A percentile compares a stretch with the other conserved stretches of the same genome.
phyloP scores from a whole-genome alignment of 2,329 filamentous ascomycete species.

The Penicillium sp. region DNA sequence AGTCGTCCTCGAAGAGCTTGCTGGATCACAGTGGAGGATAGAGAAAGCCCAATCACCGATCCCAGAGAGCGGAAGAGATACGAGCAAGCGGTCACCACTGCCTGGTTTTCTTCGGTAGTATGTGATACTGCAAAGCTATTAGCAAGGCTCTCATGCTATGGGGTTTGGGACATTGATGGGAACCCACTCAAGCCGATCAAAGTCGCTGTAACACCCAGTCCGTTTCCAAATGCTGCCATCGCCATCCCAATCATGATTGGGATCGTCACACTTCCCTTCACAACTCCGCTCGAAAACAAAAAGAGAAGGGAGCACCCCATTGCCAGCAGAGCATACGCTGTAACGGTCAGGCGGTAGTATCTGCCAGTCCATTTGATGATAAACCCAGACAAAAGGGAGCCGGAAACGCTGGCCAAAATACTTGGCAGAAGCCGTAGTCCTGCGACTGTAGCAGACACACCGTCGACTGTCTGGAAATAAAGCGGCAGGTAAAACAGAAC shows the following conservation, averaged over 20 bases:
- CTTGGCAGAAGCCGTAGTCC: slow-evolving; percentile 66
- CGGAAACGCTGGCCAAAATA: slow-evolving; percentile 60
- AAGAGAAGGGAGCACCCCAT: slow-evolving; percentile 57
- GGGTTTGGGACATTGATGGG: too few species aligned
- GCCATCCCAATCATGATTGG: slow-evolving; percentile 59
- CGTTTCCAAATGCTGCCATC: slow-evolving; percentile 54
- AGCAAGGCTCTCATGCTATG: too few species aligned
- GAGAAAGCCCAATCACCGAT: slow-evolving; percentile 63
- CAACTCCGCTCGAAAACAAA: slow-evolving; percentile 55
- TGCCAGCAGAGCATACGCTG: slow-evolving; percentile 54
- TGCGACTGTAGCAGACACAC: slow-evolving; percentile 60
- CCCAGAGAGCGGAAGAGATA: slow-evolving; percentile 77
- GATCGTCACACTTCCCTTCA: slow-evolving; percentile 48
- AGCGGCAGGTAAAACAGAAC: slow-evolving; percentile 71
- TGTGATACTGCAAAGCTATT: slow-evolving; percentile 57
- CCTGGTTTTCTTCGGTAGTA: slow-evolving; percentile 63
- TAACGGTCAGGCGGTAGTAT: slow-evolving; percentile 67
- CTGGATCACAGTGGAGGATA: slow-evolving; percentile 69
- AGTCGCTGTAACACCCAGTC: slow-evolving; percentile 66
- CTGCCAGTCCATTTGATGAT: slow-evolving; percentile 68
- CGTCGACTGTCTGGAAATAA: slow-evolving; percentile 71
- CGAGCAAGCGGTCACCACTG: slow-evolving; percentile 72
- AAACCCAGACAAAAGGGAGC: slow-evolving; percentile 63
- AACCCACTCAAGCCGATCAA: slow-evolving; percentile 63
- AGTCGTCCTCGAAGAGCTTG: slow-evolving; percentile 62